phyloP scores from a whole-genome alignment of 768 basidiomycete genomes.

The Auricularia auricula-judae region DNA sequence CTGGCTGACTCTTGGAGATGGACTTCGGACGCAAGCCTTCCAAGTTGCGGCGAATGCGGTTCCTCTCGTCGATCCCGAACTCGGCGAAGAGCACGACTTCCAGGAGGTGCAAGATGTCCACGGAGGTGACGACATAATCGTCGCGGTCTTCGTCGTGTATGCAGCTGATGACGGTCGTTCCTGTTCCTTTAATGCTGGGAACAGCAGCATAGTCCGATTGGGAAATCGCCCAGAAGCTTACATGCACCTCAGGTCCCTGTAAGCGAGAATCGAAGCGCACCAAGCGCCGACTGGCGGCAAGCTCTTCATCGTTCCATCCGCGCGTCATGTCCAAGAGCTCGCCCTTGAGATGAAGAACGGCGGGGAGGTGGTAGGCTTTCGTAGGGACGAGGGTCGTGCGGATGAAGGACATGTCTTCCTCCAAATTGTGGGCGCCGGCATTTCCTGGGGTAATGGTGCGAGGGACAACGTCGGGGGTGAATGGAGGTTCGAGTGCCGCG shows the following conservation, averaged over 20 bases:
- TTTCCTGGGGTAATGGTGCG: not conserved
- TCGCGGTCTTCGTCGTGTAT: conserved; percentile 75
- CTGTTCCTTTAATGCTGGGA: conserved; percentile 32
- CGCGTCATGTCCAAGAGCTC: conserved; percentile 9
- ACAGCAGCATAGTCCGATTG: conserved; percentile 55
- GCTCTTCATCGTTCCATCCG: conserved; percentile 57
- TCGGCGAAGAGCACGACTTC: conserved; percentile 67
- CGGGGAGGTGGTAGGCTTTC: conserved; percentile 3
- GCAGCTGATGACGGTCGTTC: conserved; percentile 84
- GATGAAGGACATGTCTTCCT: not conserved
- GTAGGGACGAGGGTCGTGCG: conserved; percentile 1
- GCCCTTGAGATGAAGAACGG: conserved; percentile 4
- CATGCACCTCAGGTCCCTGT: conserved; percentile 63
- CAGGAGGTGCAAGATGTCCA: conserved; percentile 89
- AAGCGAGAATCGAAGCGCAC: conserved; percentile 77
- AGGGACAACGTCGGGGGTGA: not conserved
- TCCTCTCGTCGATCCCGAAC: conserved; percentile 94
- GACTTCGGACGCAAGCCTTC: conserved; percentile 88
- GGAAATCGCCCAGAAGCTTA: conserved; percentile 65
- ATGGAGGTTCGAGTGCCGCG: not conserved
- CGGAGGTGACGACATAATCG: conserved; percentile 82
- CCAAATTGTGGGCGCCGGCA: not conserved
- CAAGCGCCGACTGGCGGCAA: conserved; percentile 61
- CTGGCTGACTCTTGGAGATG: conserved; percentile 74
- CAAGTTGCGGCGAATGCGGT: conserved; percentile 86